Evolutionary conservation across 306 rosid genomes (phyloP), one percentile per base, ranked within the genome.

Genomic region (Canavalia gladiata): DNA sequence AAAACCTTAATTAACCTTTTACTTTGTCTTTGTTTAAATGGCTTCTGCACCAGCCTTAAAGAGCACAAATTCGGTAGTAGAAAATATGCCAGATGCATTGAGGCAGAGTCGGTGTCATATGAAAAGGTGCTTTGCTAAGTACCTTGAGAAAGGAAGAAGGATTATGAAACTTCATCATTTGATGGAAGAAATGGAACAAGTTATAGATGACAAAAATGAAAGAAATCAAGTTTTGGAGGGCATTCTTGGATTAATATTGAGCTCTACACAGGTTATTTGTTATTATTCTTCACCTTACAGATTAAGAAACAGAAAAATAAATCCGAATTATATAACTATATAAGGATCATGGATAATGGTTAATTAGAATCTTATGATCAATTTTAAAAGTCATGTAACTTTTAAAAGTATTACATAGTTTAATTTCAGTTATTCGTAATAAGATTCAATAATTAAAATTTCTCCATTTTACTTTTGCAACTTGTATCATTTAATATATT

Each of bases 71-170:
- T 89, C 91, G n/a, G 78, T 89, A 31, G 88, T 80, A 3, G 92
- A 94, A 4, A 87, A 81, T 79, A 85, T 92, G 92, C 94, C 95
- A 0, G 97, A 94, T n/a, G 98, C 97, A 25, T 80, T 89, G 84
- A 83, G 84, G 84, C 94, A 91, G 74, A 92, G 93, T 78, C 62
- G 91, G 78, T 85, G 85, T 86, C 89, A 90, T 70, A 92, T 94
- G 97, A 92, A 90, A 85, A 90, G 71, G 85, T 92, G 97, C 84
- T 94, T 92, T 76, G 91, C 90, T 4, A 94, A 89, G 90, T 91
- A 82, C 88, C 51, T 90, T 10, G 97, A 86, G 46, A 84, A 92
- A 64, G 98, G 98, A 4, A 91, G 43, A 51, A 92, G 98, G 88
- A 77, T 86, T 1, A 86, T 92, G 87, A 91, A 92, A 37, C 88